A percentile compares a stretch with the other conserved stretches of the same genome.
These are phyloP conservation scores for Boletus semigastroideus DNA, from an alignment of 1,284 basidiomycete species.

Conservation along the genomic window DNA sequence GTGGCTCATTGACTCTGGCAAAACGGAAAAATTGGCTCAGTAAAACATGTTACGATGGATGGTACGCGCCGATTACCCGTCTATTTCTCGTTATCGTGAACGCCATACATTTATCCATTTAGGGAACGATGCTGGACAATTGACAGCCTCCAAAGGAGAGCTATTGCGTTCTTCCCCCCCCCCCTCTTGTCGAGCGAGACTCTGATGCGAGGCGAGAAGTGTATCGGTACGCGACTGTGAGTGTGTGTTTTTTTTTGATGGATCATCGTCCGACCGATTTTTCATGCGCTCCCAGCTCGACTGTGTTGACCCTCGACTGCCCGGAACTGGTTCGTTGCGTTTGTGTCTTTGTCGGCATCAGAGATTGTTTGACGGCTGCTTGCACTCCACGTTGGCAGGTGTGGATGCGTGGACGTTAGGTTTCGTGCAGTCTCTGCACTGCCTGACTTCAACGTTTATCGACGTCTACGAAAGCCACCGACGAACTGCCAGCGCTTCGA, in stretches of 20 bases:
- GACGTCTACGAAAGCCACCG: too few species aligned
- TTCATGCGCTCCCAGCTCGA: conserved; percentile 98
- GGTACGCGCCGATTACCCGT: conserved; percentile 45
- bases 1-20: conserved; percentile 81
- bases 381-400: too few species aligned
- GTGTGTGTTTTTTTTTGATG: too few species aligned
- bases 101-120: not conserved
- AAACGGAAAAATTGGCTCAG: conserved; percentile 46
- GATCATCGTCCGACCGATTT: conserved; percentile 58
- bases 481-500: too few species aligned
- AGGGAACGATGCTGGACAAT: conserved; percentile 91
- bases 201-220: conserved; percentile 56
- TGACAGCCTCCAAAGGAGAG: conserved; percentile 68
- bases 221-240: conserved; percentile 81
- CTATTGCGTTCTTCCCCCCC: conserved; percentile 51
- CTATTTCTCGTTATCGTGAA: not conserved
- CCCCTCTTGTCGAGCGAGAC: conserved; percentile 38
- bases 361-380: too few species aligned
- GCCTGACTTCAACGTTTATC: too few species aligned
- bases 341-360: too few species aligned
- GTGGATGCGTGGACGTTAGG: too few species aligned
- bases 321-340: conserved; percentile 84
- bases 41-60: conserved; percentile 81
- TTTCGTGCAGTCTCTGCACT: too few species aligned
- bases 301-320: conserved; percentile 78